Evolutionary conservation across 148 eudicot species (phyloP), one percentile per base, ranked within the genome.

Genomic region (Linanthus parryae): DNA sequence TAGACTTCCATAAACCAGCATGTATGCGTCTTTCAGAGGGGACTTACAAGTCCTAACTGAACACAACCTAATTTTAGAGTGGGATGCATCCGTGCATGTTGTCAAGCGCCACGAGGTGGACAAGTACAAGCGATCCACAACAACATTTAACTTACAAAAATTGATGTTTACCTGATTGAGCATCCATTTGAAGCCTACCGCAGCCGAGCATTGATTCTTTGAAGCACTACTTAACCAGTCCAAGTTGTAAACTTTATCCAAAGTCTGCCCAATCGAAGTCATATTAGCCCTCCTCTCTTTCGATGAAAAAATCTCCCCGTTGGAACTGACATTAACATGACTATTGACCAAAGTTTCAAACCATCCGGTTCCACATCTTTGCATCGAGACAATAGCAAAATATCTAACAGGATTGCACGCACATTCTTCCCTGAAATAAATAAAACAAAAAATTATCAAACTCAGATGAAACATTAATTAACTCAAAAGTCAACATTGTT

Each of bases 171-270:
- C 99, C 96, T 88, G 99, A 71, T 88, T 94, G 48, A 94, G 82
- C 99, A 94, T 94, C 99, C 99, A 94, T 71, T 88, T 94, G 80
- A 88, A 84, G 62, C 99, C 99, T 47, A 94, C 72, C 24, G 99
- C 99, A 43, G 96, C 95, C 2, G 95, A 82, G 56, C 99, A 94
- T 47, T 88, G 77, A 56, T 82, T 92, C 75, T 82, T 94, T 45
- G 99, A 84, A 44, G 99, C 96, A 65, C 99, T 92, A 33, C 64
- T 84, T 13, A 73, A 53, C 94, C 79, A 84, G 53, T 94, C 99
- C 77, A 94, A 77, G 73, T 84, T 78, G 71, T 88, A 94, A 34
- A 94, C 88, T 65, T 44, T 75, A 66, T 94, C 91, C 45, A 92
- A 81, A 27, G 83, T 84, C 61, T 54, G 55, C 11, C 73, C 40